Evolutionary conservation across 352 stramenopile species (phyloP).

Genomic region (Phytophthora idaei): DNA sequence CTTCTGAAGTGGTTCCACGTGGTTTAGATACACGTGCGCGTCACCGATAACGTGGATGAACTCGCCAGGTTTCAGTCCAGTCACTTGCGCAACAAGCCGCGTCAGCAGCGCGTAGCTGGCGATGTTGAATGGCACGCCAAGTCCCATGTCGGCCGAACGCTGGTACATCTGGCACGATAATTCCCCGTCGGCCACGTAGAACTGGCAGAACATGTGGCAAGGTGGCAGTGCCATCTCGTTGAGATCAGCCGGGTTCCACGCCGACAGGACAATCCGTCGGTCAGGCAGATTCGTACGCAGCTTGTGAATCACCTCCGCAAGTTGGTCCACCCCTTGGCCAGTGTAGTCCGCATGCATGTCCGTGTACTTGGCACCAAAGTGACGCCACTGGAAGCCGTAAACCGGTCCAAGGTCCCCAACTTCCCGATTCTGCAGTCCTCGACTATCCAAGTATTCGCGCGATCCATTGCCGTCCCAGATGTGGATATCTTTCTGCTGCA

Average conservation of each 20-base stretch:
- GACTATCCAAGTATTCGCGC: conserved; percentile 93
- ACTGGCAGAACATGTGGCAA: conserved; percentile 99
- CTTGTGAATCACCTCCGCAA: conserved; percentile 97
- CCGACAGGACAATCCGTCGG: conserved; percentile 97
- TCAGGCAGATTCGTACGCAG: conserved; percentile 97
- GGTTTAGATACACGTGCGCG: conserved; percentile 99
- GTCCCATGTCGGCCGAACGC: conserved; percentile 98
- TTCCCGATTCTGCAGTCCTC: conserved; percentile 94
- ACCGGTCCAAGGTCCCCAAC: conserved; percentile 97
- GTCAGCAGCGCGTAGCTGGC: conserved; percentile 98
- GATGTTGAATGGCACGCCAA: conserved; percentile 99
- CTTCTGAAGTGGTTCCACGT: conserved; percentile 96
- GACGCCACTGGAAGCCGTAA: conserved; percentile 99
- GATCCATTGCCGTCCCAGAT: conserved; percentile 99
- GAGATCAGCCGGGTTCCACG: conserved; percentile 99
- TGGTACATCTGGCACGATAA: conserved; percentile 98
- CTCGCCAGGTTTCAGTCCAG: conserved; percentile 93
- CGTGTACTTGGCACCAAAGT: conserved; percentile 99
- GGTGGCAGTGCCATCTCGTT: conserved; percentile 98
- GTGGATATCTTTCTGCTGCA: conserved; percentile 98
- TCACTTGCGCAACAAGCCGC: conserved; percentile 96
- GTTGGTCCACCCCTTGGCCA: conserved; percentile 98
- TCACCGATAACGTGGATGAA: conserved; percentile 99
- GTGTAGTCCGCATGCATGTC: conserved; percentile 99
- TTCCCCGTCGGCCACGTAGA: conserved; percentile 87